A percentile compares a stretch with the other conserved stretches of the same genome.
Conservation (phyloP, 2,329 filamentous ascomycete genomes). For the Fusarium keratoplasticum region DNA sequence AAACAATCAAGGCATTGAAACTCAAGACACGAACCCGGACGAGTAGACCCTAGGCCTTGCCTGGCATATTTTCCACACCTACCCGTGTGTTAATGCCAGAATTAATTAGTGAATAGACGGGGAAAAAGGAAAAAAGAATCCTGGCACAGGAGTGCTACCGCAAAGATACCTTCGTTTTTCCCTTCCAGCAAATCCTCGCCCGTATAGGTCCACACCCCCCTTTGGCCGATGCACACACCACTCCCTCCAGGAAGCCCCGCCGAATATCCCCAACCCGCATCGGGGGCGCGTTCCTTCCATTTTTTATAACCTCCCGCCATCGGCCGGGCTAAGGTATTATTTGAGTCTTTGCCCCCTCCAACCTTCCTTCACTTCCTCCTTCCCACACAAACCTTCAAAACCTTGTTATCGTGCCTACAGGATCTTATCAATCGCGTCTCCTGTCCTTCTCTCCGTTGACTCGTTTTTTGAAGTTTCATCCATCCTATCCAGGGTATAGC, state of each 20-base stretch:
- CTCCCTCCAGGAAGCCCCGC: slow-evolving; percentile 13
- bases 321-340: slow-evolving; percentile 22
- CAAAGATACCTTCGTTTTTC: neutral
- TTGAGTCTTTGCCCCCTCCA: slow-evolving; percentile 36
- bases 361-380: slow-evolving; percentile 20
- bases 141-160: neutral
- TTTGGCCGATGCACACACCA: slow-evolving; percentile 7
- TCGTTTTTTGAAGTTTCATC: neutral
- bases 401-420: slow-evolving; percentile 1
- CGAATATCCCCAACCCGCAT: slow-evolving; percentile 39
- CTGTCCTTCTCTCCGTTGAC: neutral
- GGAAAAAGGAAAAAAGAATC: neutral
- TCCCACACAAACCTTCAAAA: slow-evolving; percentile 1
- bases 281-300: slow-evolving; percentile 28
- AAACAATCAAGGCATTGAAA: neutral
- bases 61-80: neutral
- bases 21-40: neutral
- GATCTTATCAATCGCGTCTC: slow-evolving; percentile 41
- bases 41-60: neutral
- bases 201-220: slow-evolving; percentile 24
- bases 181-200: neutral
- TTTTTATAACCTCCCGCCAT: slow-evolving; percentile 44
- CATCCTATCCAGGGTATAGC: slow-evolving; percentile 2
- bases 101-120: neutral
- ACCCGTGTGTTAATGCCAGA: neutral